Evolutionary conservation across 2,329 filamentous ascomycete species (phyloP), one percentile per base, ranked within the genome.

Genomic region (Salinomyces thailandicus): DNA sequence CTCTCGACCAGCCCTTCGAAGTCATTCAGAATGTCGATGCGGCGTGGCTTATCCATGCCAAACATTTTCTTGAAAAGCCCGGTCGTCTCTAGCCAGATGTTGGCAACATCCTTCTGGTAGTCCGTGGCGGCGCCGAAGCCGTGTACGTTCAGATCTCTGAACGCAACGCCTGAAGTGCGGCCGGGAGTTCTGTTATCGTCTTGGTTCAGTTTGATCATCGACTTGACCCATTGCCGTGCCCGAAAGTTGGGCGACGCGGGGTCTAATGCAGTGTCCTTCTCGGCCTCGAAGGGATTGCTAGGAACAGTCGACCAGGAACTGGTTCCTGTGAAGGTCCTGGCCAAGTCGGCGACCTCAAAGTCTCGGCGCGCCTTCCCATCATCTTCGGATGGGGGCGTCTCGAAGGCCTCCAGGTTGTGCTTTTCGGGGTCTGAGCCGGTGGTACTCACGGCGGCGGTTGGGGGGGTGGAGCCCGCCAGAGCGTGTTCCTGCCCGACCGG

Each of bases 1-100:
- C 72, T 73, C 52, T 74, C 68, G 1, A 85, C 75, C 0, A 84
- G 53, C 17, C 80, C 80, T 45, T 84, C 78, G 38, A 82, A 76
- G 49, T 74, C 63, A 44, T 69, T 73, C 42, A 85, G 60, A 47
- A 85, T 85, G 49, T 85, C 75, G 45, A 61, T 61, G 27, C 52
- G 46, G 5, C 53, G 49, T 3, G 52, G 51, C 41, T 55, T 48
- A 3, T 34, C 47, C 32, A 51, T 31, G 3, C 58, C 55, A 4
- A 59, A 33, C 4, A 50, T 15, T 36, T 52, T 61, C 51, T 60
- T 62, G 28, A 55, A 49, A 1, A 62, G 32, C 9, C 61, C 62
- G 16, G 62, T 43, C 4, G 42, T 54, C 36, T 67, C 62, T 1
- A 69, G 42, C 53, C 57, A 62, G 33, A 69, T 49, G 39, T 69